Percentiles rank a stretch among this genome's conserved stretches.
These are phyloP conservation scores for Sclerotinia trifoliorum DNA, from an alignment of 2,329 filamentous ascomycete genomes.

Conservation along the genomic window DNA sequence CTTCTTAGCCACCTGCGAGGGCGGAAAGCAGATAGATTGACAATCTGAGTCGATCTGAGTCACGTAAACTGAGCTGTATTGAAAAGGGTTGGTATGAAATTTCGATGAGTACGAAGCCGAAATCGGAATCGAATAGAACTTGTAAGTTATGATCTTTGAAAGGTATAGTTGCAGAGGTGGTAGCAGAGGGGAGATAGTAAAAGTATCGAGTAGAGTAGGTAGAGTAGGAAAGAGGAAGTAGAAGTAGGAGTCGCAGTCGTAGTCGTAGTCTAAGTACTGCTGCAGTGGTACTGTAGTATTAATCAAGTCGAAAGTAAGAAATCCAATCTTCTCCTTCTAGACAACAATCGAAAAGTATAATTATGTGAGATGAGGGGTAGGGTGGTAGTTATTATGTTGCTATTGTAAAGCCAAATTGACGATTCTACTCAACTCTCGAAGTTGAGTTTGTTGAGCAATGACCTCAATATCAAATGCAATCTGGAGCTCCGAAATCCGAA, in stretches of 20 bases:
- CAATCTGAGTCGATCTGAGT: not conserved
- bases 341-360: not conserved
- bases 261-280: not conserved
- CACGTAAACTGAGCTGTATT: not conserved
- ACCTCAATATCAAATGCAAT: conserved; percentile 1
- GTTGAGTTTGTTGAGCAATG: not conserved
- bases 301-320: not conserved
- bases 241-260: not conserved
- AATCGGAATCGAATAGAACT: not conserved
- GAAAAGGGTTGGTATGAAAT: not conserved
- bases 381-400: not conserved
- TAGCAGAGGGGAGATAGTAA: not conserved
- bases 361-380: no score
- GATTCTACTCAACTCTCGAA: not conserved
- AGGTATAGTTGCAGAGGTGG: not conserved
- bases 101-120: not conserved
- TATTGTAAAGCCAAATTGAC: not conserved
- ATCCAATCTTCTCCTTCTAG: not conserved
- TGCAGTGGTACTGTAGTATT: no score
- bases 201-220: not conserved
- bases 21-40: not conserved
- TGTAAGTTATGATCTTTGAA: not conserved
- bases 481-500: not conserved
- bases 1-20: not conserved
- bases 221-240: not conserved